Evolutionary conservation across 768 basidiomycete genomes (phyloP).

Genomic region (Tylopilus subfusipes): DNA sequence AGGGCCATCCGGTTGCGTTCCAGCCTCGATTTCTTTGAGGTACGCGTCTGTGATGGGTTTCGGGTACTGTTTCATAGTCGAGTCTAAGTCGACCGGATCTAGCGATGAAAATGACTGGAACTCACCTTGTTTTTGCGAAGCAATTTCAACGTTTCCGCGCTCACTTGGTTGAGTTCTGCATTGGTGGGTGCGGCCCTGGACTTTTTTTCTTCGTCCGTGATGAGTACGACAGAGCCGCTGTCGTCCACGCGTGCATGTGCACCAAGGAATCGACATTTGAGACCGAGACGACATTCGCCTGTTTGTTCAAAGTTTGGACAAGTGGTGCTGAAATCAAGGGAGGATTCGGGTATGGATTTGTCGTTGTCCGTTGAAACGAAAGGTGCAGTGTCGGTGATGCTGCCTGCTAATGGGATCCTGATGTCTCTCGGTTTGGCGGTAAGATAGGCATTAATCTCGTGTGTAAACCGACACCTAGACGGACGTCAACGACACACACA

Average conservation of each 20-base stretch:
- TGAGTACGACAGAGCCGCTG: conserved; percentile 41
- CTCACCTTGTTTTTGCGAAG: conserved; percentile 68
- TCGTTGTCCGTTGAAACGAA: conserved; percentile 37
- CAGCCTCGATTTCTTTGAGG: conserved; percentile 46
- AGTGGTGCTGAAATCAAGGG: conserved; percentile 21
- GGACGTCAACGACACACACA: not conserved
- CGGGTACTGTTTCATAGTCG: conserved; percentile 48
- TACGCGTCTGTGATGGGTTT: conserved; percentile 63
- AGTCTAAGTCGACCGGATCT: too few relatives aligned
- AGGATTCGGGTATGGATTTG: not conserved
- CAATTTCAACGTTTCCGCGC: conserved; percentile 52
- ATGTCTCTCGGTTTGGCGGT: conserved; percentile 73
- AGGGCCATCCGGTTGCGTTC: conserved; percentile 17
- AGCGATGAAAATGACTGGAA: not conserved
- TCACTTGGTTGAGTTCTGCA: conserved; percentile 69
- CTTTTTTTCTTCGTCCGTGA: conserved; percentile 59
- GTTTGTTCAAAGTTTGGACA: conserved; percentile 30
- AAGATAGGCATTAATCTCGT: conserved; percentile 76
- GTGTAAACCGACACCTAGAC: conserved; percentile 70
- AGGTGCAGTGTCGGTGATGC: conserved; percentile 47
- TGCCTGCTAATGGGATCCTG: conserved; percentile 45
- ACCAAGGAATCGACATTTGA: conserved; percentile 88
- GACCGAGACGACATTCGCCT: conserved; percentile 46
- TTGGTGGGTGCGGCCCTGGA: conserved; percentile 42
- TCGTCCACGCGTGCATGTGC: conserved; percentile 59